Evolutionary conservation across 805 yeast genomes (phyloP).

Genomic region (Cyberlindnera samutprakarnensis): DNA sequence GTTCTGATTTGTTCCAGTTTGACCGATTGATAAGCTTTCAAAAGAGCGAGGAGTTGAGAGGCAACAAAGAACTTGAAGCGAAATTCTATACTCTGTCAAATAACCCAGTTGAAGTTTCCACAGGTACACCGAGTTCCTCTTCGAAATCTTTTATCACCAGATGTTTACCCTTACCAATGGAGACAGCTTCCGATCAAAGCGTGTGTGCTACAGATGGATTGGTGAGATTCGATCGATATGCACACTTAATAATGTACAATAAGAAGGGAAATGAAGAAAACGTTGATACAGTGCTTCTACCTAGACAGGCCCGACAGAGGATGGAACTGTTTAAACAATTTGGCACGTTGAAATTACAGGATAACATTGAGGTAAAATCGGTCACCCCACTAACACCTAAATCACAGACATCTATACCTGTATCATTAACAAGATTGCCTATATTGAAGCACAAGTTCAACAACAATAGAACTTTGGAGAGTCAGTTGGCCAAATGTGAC

Average conservation of each 20-base stretch:
- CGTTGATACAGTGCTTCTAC: background rate
- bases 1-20: slow-evolving; percentile 3
- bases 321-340: slow-evolving; percentile 2
- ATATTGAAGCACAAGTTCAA: slow-evolving; percentile 5
- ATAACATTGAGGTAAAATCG: too few relatives aligned
- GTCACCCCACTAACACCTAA: too few relatives aligned
- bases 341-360: too few relatives aligned
- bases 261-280: background rate
- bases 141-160: background rate
- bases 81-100: background rate
- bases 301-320: background rate
- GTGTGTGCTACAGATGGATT: background rate
- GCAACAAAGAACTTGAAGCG: background rate
- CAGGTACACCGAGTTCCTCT: background rate
- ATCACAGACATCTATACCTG: too few relatives aligned
- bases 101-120: background rate
- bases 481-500: background rate
- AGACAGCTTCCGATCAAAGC: background rate
- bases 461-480: background rate
- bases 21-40: slow-evolving; percentile 1
- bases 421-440: background rate
- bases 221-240: background rate
- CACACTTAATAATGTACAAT: background rate
- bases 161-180: background rate
- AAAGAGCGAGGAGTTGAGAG: background rate